These are phyloP conservation scores for Hydrangea macrophylla DNA, from an alignment of 148 eudicot genomes.

Conservation along the genomic window DNA sequence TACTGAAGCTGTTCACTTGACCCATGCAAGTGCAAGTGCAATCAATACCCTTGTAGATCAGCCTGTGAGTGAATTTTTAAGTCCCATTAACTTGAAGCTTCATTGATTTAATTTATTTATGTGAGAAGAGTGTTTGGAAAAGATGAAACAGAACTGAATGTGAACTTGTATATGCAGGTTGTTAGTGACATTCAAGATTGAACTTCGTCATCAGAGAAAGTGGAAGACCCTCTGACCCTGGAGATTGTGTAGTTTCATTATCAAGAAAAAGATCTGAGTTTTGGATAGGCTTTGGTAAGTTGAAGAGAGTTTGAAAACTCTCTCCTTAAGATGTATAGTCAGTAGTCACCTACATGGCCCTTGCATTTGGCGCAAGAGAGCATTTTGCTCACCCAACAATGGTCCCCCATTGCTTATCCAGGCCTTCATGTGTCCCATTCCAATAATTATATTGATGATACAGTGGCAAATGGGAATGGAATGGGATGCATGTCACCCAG, in stretches of 20 bases:
- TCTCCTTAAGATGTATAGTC: constrained; percentile 6
- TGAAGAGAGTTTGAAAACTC: constrained; percentile 8
- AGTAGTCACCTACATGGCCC: not conserved
- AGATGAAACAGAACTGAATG: not conserved
- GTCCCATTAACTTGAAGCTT: not conserved
- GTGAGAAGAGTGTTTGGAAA: not conserved
- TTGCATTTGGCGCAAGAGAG: constrained; percentile 2
- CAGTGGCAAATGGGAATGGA: too few relatives aligned
- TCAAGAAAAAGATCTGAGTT: not conserved
- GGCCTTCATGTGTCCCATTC: too few relatives aligned
- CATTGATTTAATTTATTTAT: not conserved
- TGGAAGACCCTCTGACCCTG: constrained; percentile 2
- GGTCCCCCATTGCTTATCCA: too few relatives aligned
- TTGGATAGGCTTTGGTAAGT: constrained; percentile 15
- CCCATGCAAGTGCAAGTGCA: constrained; percentile 9
- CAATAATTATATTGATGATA: too few relatives aligned
- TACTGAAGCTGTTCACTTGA: constrained; percentile 16
- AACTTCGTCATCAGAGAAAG: constrained; percentile 6
- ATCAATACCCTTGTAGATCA: constrained; percentile 35
- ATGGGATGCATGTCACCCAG: too few relatives aligned
- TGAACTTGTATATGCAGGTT: constrained; percentile 20
- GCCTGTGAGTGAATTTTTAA: constrained; percentile 21
- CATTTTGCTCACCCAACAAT: too few relatives aligned
- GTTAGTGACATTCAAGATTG: constrained; percentile 7
- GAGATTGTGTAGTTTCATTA: not conserved